Conservation (phyloP, 2,329 filamentous ascomycete genomes). For the Curvularia hawaiiensis region DNA sequence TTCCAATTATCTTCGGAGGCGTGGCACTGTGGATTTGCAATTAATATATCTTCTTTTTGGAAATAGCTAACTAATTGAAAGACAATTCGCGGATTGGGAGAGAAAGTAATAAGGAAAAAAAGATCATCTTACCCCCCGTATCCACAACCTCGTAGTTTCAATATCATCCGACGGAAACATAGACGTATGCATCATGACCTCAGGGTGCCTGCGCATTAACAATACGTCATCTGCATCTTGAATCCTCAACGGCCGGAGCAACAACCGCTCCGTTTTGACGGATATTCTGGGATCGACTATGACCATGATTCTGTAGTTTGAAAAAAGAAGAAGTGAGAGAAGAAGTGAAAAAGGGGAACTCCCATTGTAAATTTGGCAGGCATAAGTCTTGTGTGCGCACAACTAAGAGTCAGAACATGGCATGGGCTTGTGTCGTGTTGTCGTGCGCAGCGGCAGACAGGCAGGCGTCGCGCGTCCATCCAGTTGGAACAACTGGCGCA, state of each 20-base stretch:
- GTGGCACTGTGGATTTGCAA: constrained; percentile 24
- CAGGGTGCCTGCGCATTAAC: constrained; percentile 60
- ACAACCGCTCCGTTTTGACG: constrained; percentile 58
- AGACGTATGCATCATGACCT: constrained; percentile 67
- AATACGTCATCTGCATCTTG: constrained; percentile 59
- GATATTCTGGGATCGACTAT: constrained; percentile 38
- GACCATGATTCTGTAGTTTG: constrained; percentile 33
- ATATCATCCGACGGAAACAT: constrained; percentile 58
- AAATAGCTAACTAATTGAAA: too few species aligned
- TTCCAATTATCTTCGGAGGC: constrained; percentile 57
- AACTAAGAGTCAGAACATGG: constrained; percentile 7
- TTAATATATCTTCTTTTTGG: background rate
- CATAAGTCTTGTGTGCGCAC: background rate
- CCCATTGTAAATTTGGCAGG: constrained; percentile 22
- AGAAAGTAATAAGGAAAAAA: background rate
- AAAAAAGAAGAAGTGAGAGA: background rate
- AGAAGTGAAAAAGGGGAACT: constrained; percentile 1
- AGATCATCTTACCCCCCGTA: constrained; percentile 32
- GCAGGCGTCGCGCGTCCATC: constrained; percentile 8
- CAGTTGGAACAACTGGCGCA: constrained; percentile 12
- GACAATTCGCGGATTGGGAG: too few species aligned
- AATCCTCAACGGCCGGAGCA: constrained; percentile 57
- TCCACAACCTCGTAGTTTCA: constrained; percentile 44
- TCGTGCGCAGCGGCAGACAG: background rate
- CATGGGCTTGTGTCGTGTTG: constrained; percentile 19